Base-by-base conservation (phyloP, 2,329 filamentous ascomycete species). In the Aphanoascus verrucosus region DNA sequence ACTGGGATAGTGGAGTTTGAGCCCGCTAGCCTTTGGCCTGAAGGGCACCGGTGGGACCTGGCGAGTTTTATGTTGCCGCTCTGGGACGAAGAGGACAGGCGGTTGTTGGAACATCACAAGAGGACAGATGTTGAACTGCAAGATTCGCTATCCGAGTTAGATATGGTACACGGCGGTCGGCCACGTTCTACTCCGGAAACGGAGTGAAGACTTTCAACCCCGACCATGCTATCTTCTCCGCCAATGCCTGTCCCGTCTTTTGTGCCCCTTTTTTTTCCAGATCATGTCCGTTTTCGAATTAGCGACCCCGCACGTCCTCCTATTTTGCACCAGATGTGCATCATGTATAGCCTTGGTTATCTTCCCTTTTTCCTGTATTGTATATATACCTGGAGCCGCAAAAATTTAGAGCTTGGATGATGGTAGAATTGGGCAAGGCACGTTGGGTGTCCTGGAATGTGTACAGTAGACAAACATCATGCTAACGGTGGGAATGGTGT, bases 1-100 rank as follows among this genome's bases (percentile, higher is more conserved):
- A 65, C 64, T 0, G 76, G 76, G 0, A 52, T 61, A n/a, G 65
- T 79, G 8, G 35, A 65, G 2, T 64, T 78, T 20, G 1, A 61
- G 1, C 67, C 66, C 4, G 17, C 20, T 8, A 66, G 62, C 2
- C 50, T 32, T 2, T 64, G 60, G 54, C 54, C 51, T n/a, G 28
- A 52, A 32, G 52, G 52, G 38, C 49, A 49, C 31, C 31, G 20
- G 34, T 52, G 50, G 50, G 32, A 51, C 34, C 49, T 35, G 31
- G 49, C 34, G 34, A 53, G 11, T 28, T 52, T 54, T 17, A 46
- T 45, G 41, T 23, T 52, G 5, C 50, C 50, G 0, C 50, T 52
- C 23, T 45, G 50, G 41, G 50, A 52, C 46, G 20, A 17, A 6
- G 50, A 38, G 17, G 23, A 46, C 11, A 28, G 38, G 28, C 11